Evolutionary conservation across 169 alveolate species (phyloP).

Genomic region (Cryptosporidium sp.): DNA sequence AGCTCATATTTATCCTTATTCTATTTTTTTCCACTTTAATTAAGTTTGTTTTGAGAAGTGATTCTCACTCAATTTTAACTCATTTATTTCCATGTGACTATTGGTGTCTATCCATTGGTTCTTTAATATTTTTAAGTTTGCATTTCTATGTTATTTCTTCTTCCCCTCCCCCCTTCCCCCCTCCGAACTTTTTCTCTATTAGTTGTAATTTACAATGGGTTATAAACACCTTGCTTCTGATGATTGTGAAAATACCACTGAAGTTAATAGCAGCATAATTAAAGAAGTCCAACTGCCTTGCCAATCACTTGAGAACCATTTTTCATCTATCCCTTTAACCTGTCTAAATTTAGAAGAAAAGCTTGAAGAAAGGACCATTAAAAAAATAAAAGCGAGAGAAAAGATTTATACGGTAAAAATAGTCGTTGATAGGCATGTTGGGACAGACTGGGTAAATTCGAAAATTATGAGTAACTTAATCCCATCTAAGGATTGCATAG

Average conservation of each 20-base stretch:
- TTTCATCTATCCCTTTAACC: not conserved
- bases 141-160: not conserved
- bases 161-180: not conserved
- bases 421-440: slow-evolving; percentile 29
- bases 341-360: slow-evolving; percentile 12
- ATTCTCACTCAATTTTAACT: not conserved
- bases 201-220: not conserved
- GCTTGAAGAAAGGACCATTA: not conserved
- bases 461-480: slow-evolving; percentile 4
- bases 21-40: no score
- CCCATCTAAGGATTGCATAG: slow-evolving; percentile 32
- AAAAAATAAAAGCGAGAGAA: slow-evolving; percentile 23
- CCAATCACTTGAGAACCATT: not conserved
- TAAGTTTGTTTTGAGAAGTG: no score
- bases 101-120: not conserved
- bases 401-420: slow-evolving; percentile 49
- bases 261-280: not conserved
- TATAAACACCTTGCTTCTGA: not conserved
- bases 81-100: no score
- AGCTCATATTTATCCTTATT: not conserved
- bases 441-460: slow-evolving; percentile 34
- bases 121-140: no score
- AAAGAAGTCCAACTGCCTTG: not conserved
- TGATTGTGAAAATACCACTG: not conserved
- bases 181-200: not conserved